phyloP scores from a whole-genome alignment of 352 stramenopile species.

The Aphanomyces invadans region DNA sequence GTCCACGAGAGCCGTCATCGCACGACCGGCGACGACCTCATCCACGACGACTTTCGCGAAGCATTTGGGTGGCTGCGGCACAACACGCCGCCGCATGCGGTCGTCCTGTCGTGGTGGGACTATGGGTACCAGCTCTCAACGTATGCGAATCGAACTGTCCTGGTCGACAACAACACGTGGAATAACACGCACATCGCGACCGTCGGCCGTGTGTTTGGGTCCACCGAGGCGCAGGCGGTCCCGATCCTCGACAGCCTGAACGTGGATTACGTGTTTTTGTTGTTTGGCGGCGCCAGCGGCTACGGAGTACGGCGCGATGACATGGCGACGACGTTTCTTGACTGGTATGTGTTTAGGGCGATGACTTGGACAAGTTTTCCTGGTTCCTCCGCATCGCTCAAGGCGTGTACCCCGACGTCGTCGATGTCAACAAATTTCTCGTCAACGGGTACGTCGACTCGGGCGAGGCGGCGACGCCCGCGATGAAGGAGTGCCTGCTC shows the following conservation, averaged over 20 bases:
- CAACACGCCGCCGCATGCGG: slow-evolving; percentile 58
- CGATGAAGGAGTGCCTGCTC: slow-evolving; percentile 80
- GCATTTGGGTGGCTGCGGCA: slow-evolving; percentile 72
- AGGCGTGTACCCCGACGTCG: slow-evolving; percentile 71
- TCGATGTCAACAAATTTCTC: slow-evolving; percentile 81
- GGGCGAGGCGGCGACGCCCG: slow-evolving; percentile 56
- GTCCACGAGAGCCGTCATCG: slow-evolving; percentile 55
- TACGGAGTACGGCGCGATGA: slow-evolving; percentile 10
- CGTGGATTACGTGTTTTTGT: slow-evolving; percentile 72
- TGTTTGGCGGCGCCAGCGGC: slow-evolving; percentile 61
- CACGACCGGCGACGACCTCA: slow-evolving; percentile 34
- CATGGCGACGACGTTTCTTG: too few species aligned
- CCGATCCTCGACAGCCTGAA: slow-evolving; percentile 68
- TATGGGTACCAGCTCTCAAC: slow-evolving; percentile 82
- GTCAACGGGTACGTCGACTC: slow-evolving; percentile 63
- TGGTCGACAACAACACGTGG: slow-evolving; percentile 96
- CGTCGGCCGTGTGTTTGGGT: slow-evolving; percentile 75
- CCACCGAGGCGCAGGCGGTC: slow-evolving; percentile 53
- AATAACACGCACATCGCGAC: slow-evolving; percentile 96
- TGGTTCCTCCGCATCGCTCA: slow-evolving; percentile 90
- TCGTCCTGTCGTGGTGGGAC: slow-evolving; percentile 80
- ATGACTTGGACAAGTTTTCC: slow-evolving; percentile 91
- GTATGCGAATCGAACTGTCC: slow-evolving; percentile 71
- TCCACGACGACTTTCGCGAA: slow-evolving; percentile 76
- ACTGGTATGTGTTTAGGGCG: slow-evolving; percentile 33